Evolutionary conservation across 1,284 basidiomycete genomes (phyloP).

Genomic region (Boletus semigastroideus): DNA sequence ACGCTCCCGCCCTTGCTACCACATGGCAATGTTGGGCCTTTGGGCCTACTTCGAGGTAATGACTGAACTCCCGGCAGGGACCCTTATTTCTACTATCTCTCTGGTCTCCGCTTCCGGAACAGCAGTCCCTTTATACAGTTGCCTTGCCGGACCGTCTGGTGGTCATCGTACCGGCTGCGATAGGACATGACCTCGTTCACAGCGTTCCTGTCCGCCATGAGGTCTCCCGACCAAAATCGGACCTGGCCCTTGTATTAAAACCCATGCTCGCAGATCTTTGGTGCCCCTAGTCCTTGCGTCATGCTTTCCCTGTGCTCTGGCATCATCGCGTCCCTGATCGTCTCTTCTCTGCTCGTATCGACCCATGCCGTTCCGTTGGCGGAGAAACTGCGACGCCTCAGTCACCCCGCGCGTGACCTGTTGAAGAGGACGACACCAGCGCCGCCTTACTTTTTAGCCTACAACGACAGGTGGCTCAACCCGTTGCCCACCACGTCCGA

Average conservation of each 20-base stretch:
- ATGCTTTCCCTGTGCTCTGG: conserved; percentile 21
- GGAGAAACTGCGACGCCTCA: conserved; percentile 17
- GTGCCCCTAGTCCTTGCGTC: neutral
- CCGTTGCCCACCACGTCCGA: conserved; percentile 40
- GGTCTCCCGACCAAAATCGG: neutral
- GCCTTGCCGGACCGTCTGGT: neutral
- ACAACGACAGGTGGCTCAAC: conserved; percentile 42
- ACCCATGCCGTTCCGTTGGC: conserved; percentile 18
- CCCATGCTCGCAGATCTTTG: neutral
- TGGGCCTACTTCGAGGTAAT: neutral
- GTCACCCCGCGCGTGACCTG: conserved; percentile 35
- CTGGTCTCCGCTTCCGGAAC: conserved; percentile 5
- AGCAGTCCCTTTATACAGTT: conserved; percentile 6
- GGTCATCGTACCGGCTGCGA: neutral
- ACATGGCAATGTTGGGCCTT: neutral
- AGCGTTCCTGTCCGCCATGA: conserved; percentile 10
- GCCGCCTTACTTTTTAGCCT: conserved; percentile 44
- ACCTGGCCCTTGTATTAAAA: conserved; percentile 17
- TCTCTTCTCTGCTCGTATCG: conserved; percentile 12
- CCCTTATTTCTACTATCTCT: neutral
- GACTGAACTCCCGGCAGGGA: neutral
- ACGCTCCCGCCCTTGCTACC: neutral
- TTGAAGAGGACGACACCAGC: conserved; percentile 35
- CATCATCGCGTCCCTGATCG: conserved; percentile 5
- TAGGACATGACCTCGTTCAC: conserved; percentile 1